phyloP scores from a whole-genome alignment of 2,329 filamentous ascomycete genomes.

The Sarocladium oryzae region DNA sequence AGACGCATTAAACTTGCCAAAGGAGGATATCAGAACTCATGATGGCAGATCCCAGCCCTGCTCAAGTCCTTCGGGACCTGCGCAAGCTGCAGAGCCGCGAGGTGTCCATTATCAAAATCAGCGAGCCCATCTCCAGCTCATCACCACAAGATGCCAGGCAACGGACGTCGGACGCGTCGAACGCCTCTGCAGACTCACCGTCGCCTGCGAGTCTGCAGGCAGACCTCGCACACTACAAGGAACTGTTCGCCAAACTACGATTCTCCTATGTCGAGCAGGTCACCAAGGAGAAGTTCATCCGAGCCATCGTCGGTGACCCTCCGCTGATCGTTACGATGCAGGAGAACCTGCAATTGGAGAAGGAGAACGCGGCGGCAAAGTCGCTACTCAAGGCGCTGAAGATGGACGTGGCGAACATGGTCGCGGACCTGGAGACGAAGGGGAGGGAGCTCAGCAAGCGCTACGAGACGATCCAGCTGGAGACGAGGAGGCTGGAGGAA shows the following conservation, averaged over 20 bases:
- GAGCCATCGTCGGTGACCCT: slow-evolving; percentile 83
- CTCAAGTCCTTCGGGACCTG: slow-evolving; percentile 41
- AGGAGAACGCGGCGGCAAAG: slow-evolving; percentile 63
- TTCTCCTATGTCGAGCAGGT: slow-evolving; percentile 98
- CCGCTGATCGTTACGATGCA: slow-evolving; percentile 75
- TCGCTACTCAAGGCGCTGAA: slow-evolving; percentile 73
- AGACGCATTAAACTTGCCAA: no score
- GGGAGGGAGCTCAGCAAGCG: slow-evolving; percentile 51
- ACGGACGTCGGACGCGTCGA: slow-evolving; percentile 67
- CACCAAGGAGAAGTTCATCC: slow-evolving; percentile 96
- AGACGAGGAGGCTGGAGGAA: slow-evolving; percentile 42
- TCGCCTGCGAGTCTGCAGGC: slow-evolving; percentile 73
- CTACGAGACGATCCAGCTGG: slow-evolving; percentile 43
- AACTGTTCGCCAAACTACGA: slow-evolving; percentile 90
- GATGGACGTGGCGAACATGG: slow-evolving; percentile 66
- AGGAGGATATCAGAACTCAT: no score
- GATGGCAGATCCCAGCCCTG: not conserved
- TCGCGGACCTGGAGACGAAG: slow-evolving; percentile 62
- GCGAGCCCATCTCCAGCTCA: slow-evolving; percentile 62
- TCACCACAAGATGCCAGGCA: slow-evolving; percentile 25
- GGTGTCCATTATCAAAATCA: slow-evolving; percentile 70
- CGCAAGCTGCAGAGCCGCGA: slow-evolving; percentile 52
- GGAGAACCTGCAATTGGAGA: slow-evolving; percentile 75
- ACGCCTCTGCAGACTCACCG: slow-evolving; percentile 55
- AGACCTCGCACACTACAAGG: slow-evolving; percentile 85